phyloP scores from a whole-genome alignment of 306 rosid species.

The Lathyrus aphaca region DNA sequence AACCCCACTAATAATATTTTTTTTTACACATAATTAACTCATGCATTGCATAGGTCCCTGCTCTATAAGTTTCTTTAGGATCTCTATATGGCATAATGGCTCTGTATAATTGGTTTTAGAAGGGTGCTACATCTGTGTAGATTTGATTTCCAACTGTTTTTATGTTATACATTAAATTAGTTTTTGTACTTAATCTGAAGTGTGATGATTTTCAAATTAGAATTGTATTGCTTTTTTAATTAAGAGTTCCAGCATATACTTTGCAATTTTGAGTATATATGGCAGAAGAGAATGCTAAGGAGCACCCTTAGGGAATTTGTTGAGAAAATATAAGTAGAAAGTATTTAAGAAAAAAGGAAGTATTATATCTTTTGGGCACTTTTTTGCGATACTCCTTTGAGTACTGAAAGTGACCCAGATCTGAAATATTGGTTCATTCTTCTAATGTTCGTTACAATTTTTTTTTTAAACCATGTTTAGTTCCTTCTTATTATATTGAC shows the following conservation, averaged over 20 bases:
- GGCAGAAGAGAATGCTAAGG: too few relatives aligned
- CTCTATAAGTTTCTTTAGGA: not conserved
- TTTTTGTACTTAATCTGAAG: too few relatives aligned
- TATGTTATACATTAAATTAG: too few relatives aligned
- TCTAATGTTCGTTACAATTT: slow-evolving; percentile 4
- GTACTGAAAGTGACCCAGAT: not conserved
- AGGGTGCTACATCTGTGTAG: not conserved
- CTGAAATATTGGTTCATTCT: slow-evolving; percentile 15
- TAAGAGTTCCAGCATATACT: too few relatives aligned
- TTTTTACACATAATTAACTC: too few relatives aligned
- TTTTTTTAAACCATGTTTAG: slow-evolving; percentile 28
- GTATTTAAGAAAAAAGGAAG: not conserved
- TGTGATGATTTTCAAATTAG: too few relatives aligned
- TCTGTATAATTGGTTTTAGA: slow-evolving; percentile 17
- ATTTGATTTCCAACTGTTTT: not conserved
- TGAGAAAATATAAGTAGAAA: not conserved
- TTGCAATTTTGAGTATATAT: too few relatives aligned
- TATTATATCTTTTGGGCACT: not conserved
- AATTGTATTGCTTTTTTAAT: too few relatives aligned
- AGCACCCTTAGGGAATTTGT: too few relatives aligned
- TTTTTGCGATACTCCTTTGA: not conserved
- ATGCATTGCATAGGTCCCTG: too few relatives aligned
- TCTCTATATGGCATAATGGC: not conserved
- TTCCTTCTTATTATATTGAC: slow-evolving; percentile 6
- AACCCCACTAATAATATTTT: too few relatives aligned